A percentile compares a stretch with the other conserved stretches of the same genome.
These are phyloP conservation scores for Gastrodia elata DNA, from an alignment of 106 monocot species.

Conservation along the genomic window DNA sequence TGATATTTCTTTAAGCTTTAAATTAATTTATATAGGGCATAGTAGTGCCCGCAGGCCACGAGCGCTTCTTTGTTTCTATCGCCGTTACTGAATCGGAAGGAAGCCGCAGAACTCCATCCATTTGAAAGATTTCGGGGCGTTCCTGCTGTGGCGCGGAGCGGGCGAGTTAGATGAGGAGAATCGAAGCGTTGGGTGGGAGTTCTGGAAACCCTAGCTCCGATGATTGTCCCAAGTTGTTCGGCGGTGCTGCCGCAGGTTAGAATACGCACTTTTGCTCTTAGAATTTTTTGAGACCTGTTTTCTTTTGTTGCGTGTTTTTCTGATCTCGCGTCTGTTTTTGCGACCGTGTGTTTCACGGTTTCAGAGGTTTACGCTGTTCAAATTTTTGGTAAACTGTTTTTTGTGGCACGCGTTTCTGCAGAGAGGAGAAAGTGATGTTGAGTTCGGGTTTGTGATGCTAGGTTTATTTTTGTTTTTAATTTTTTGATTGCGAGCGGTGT, in stretches of 20 bases:
- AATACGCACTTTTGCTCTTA: not conserved
- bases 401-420: no score
- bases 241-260: slow-evolving; percentile 2
- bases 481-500: not conserved
- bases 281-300: not conserved
- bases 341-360: not conserved
- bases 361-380: not conserved
- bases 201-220: slow-evolving; percentile 10
- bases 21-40: not conserved
- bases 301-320: not conserved
- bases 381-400: no score
- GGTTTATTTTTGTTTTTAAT: not conserved
- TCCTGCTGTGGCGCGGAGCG: not conserved
- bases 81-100: not conserved
- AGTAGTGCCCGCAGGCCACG: not conserved
- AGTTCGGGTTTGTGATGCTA: not conserved
- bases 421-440: not conserved
- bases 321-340: not conserved
- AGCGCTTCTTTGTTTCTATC: not conserved
- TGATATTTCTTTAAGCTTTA: not conserved
- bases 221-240: not conserved
- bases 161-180: slow-evolving; percentile 4
- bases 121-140: not conserved
- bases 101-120: not conserved
- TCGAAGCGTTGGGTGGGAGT: slow-evolving; percentile 2